Evolutionary conservation across 345 rosid genomes (phyloP).

Genomic region (Citrus reticulata): DNA sequence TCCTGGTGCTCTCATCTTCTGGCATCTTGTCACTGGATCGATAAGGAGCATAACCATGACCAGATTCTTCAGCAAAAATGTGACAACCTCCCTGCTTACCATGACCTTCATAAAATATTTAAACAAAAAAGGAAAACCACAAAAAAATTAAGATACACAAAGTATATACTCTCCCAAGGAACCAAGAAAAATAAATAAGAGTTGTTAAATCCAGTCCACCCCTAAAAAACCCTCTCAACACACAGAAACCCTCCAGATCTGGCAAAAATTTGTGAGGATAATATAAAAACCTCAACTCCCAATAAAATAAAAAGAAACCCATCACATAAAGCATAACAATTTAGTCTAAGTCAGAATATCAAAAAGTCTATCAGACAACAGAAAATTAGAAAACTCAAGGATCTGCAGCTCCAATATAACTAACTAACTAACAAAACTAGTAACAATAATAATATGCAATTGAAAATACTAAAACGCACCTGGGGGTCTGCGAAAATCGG

Average conservation of each 20-base stretch:
- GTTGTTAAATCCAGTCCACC: not conserved
- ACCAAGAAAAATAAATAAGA: not conserved
- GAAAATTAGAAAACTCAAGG: not conserved
- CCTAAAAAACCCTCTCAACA: not conserved
- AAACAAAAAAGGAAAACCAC: constrained; percentile 22
- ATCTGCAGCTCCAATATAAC: not conserved
- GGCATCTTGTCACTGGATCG: constrained; percentile 52
- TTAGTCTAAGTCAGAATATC: not conserved
- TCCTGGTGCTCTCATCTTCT: constrained; percentile 55
- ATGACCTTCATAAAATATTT: constrained; percentile 63
- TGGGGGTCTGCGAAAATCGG: constrained; percentile 76
- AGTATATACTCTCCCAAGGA: constrained; percentile 5
- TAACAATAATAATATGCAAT: not conserved
- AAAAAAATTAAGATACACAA: constrained; percentile 28
- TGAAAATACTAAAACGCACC: constrained; percentile 35
- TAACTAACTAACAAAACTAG: not conserved
- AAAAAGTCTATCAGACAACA: not conserved
- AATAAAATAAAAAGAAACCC: not conserved
- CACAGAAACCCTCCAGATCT: not conserved
- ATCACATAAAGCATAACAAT: not conserved
- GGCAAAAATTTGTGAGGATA: not conserved
- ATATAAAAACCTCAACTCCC: not conserved
- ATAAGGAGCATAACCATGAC: constrained; percentile 55
- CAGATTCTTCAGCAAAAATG: constrained; percentile 59
- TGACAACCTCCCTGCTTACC: constrained; percentile 88